A percentile compares a stretch with the other conserved stretches of the same genome.
Evolutionary conservation across 75 land plant species (phyloP).

Genomic region (Pseudotsuga menziesii): DNA sequence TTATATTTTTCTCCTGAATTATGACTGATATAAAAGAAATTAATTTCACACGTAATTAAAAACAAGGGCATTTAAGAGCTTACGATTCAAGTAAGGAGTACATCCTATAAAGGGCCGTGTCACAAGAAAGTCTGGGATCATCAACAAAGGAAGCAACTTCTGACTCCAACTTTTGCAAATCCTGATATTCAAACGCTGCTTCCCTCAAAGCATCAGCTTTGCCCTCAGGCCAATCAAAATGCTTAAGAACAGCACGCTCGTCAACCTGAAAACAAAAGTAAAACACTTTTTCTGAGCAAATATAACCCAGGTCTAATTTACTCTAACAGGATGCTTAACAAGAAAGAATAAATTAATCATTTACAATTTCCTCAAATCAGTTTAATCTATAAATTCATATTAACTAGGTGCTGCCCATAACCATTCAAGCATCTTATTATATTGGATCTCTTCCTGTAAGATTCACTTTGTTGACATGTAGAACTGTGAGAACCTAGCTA

Average conservation of each 20-base stretch:
- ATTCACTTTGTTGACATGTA: background rate
- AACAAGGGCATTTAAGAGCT: slow-evolving; percentile 17
- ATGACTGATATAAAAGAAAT: background rate
- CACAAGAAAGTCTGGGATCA: slow-evolving; percentile 70
- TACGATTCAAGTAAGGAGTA: slow-evolving; percentile 85
- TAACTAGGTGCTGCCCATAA: background rate
- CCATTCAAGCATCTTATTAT: background rate
- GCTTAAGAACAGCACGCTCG: slow-evolving; percentile 93
- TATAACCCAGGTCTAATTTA: background rate
- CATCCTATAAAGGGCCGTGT: slow-evolving; percentile 77
- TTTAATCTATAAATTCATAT: background rate
- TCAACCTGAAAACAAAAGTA: slow-evolving; percentile 63
- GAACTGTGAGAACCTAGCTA: background rate
- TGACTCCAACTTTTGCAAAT: slow-evolving; percentile 71
- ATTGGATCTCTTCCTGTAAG: background rate
- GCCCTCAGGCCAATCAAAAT: slow-evolving; percentile 98
- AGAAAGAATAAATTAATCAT: background rate
- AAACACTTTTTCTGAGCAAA: background rate
- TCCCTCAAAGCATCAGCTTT: slow-evolving; percentile 97
- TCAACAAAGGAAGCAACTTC: slow-evolving; percentile 58
- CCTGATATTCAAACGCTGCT: slow-evolving; percentile 94
- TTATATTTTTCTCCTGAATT: background rate
- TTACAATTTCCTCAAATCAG: too few relatives aligned
- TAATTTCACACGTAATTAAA: background rate
- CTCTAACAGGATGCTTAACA: background rate